phyloP scores from a whole-genome alignment of 441 rosid genomes.

The Capsella rubella region DNA sequence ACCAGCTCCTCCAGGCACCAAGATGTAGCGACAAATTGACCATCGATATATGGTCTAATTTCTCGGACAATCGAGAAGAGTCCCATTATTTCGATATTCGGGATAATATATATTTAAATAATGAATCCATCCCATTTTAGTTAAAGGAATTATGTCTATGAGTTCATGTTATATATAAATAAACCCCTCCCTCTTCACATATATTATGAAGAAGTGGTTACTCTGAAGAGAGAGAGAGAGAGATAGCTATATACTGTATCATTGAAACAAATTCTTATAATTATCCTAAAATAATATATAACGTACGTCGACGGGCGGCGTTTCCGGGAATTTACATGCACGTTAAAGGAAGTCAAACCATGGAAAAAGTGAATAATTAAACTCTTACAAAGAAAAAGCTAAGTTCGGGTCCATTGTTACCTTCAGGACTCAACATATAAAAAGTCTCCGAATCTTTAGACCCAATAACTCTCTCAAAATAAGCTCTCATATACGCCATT shows the following conservation, averaged over 20 bases:
- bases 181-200: not conserved
- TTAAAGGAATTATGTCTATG: not conserved
- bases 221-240: not conserved
- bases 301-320: conserved; percentile 11
- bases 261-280: not conserved
- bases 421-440: conserved; percentile 58
- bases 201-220: not conserved
- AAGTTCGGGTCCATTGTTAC: conserved; percentile 55
- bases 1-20: conserved; percentile 28
- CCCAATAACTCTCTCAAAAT: conserved; percentile 52
- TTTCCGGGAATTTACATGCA: conserved; percentile 30
- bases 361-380: not conserved
- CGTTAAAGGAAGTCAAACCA: not conserved
- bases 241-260: not conserved
- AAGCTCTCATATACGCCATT: conserved; percentile 52
- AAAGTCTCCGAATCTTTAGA: conserved; percentile 60
- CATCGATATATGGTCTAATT: not conserved
- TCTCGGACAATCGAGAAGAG: not conserved
- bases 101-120: not conserved
- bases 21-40: not conserved
- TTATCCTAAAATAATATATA: conserved; percentile 19
- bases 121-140: not conserved
- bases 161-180: not conserved
- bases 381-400: conserved; percentile 55
- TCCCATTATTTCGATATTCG: not conserved